Conservation (phyloP, 371 early-diverging fungal species). For the Mortierella sp. region DNA sequence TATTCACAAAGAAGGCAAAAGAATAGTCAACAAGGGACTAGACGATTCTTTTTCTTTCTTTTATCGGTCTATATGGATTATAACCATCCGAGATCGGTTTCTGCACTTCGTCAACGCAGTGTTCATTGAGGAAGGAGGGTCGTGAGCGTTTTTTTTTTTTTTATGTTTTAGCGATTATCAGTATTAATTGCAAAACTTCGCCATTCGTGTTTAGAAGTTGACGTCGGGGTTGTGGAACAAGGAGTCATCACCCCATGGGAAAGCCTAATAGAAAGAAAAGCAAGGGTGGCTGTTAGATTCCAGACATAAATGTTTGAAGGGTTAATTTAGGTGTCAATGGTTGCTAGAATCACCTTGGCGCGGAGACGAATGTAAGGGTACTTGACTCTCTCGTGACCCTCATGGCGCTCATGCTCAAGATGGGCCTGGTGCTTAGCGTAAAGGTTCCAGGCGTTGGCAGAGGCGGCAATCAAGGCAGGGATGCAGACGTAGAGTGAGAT, state of each 20-base stretch:
- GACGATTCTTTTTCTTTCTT: slow-evolving; percentile 1
- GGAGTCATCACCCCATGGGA: slow-evolving; percentile 60
- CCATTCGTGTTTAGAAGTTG: slow-evolving; percentile 35
- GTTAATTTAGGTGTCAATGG: not conserved
- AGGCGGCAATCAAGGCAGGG: slow-evolving; percentile 47
- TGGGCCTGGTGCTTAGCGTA: slow-evolving; percentile 57
- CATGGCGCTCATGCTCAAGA: slow-evolving; percentile 53
- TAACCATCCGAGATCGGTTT: not conserved
- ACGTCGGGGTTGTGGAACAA: slow-evolving; percentile 59
- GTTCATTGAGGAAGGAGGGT: slow-evolving; percentile 2
- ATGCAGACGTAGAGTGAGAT: slow-evolving; percentile 56
- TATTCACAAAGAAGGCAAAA: slow-evolving; percentile 5
- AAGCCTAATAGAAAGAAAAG: slow-evolving; percentile 28
- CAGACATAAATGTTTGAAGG: no score
- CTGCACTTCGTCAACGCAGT: not conserved
- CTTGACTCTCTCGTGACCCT: slow-evolving; percentile 51
- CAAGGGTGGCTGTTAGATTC: not conserved
- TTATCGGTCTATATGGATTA: slow-evolving; percentile 3
- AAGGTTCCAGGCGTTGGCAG: slow-evolving; percentile 58
- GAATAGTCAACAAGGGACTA: not conserved
- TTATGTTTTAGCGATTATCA: no score
- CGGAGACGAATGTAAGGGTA: slow-evolving; percentile 58
- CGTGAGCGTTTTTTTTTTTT: no score
- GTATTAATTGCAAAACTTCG: not conserved
- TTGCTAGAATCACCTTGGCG: slow-evolving; percentile 27